Percentiles rank a stretch among this genome's conserved stretches.
Evolutionary conservation across 2,329 filamentous ascomycete genomes (phyloP).

Genomic region (Cladosporium sp.): DNA sequence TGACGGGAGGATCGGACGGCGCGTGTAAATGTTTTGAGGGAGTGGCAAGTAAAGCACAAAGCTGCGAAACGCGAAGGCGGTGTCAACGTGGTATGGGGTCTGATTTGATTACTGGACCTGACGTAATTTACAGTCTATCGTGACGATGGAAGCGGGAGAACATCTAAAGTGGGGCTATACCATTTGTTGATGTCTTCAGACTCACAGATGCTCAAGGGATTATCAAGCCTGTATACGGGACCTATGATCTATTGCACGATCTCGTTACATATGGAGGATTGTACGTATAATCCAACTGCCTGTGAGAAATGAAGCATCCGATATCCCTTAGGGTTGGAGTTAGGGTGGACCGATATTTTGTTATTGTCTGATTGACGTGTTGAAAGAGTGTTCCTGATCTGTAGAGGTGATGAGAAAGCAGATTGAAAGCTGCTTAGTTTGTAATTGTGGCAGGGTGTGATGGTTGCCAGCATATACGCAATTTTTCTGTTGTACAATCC

Average conservation of each 20-base stretch:
- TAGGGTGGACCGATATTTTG: background rate
- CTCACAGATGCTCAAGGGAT: background rate
- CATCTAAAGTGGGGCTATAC: background rate
- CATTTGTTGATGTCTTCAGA: background rate
- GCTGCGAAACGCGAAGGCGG: background rate
- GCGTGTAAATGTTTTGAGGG: background rate
- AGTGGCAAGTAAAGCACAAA: background rate
- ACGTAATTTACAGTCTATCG: background rate
- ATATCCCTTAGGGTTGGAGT: background rate
- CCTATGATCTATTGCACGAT: background rate
- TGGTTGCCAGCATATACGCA: background rate
- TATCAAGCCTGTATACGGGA: background rate
- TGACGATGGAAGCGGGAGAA: background rate
- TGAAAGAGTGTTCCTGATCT: background rate
- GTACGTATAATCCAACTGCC: background rate
- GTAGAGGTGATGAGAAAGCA: background rate
- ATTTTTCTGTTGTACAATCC: too few relatives aligned
- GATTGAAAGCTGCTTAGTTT: background rate
- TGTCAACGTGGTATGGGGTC: background rate
- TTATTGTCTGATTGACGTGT: background rate
- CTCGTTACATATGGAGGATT: background rate
- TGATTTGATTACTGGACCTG: background rate
- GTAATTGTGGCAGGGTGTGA: background rate
- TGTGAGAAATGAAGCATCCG: background rate
- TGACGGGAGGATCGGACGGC: background rate